phyloP scores from a whole-genome alignment of 23 red algal genomes.

The Rhodosorus marinus region DNA sequence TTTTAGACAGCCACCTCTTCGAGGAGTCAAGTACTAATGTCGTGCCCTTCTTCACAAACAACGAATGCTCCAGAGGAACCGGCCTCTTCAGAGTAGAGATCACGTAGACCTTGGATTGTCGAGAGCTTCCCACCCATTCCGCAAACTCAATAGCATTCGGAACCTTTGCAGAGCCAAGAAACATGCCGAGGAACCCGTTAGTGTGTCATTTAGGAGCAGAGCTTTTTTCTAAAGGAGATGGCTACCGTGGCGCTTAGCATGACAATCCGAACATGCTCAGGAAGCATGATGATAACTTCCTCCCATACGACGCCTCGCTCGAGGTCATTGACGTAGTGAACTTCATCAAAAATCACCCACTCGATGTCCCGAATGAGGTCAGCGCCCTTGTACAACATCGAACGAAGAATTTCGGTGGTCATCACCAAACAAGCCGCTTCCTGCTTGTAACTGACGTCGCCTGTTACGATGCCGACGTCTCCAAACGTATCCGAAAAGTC shows the following conservation, averaged over 20 bases:
- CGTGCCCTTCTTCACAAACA: slow-evolving; percentile 30
- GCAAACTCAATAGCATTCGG: slow-evolving; percentile 95
- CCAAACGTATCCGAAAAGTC: slow-evolving; percentile 69
- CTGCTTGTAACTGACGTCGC: slow-evolving; percentile 84
- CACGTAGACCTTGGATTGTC: slow-evolving; percentile 33
- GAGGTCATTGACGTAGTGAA: slow-evolving; percentile 84
- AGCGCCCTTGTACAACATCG: slow-evolving; percentile 86
- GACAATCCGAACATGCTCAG: slow-evolving; percentile 82
- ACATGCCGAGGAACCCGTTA: too few species aligned
- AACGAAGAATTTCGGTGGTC: slow-evolving; percentile 95
- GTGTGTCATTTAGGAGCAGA: too few species aligned
- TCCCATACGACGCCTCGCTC: slow-evolving; percentile 97
- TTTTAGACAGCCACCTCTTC: too few species aligned
- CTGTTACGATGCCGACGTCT: slow-evolving; percentile 94
- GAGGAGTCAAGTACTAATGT: too few species aligned
- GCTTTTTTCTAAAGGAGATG: too few species aligned
- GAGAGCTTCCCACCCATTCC: slow-evolving; percentile 75
- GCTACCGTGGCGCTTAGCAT: slow-evolving; percentile 91
- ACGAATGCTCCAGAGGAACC: slow-evolving; percentile 77
- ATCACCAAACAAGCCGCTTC: slow-evolving; percentile 89
- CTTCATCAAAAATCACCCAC: slow-evolving; percentile 99
- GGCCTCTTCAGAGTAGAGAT: slow-evolving; percentile 37
- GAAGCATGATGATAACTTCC: slow-evolving; percentile 90
- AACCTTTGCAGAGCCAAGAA: too few species aligned
- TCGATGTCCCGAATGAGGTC: slow-evolving; percentile 86